Evolutionary conservation across 768 basidiomycete species (phyloP), one percentile per base, ranked within the genome.

Genomic region (Dendrothele bispora): DNA sequence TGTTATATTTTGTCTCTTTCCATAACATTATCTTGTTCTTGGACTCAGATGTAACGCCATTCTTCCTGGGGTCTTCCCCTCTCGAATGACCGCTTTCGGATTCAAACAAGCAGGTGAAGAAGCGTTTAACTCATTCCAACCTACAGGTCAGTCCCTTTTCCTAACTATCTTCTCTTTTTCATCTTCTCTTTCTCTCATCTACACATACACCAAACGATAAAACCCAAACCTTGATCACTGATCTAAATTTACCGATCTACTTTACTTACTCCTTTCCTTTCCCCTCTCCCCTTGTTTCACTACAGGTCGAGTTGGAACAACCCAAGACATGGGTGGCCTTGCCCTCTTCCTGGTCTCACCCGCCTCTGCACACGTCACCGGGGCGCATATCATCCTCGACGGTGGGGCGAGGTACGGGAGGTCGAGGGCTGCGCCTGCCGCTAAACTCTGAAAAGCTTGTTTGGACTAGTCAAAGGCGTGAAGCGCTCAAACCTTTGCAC

Each of bases 41-140:
- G n/a, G n/a, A 18, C 25, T n/a, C 52, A 90, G 86, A 46, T 88
- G 91, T 4, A 93, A 93, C 55, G 88, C 90, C 2, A 89, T 92
- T 43, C 77, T 84, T 34, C 90, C 90, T 0, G 90, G 90, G 88
- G 66, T 90, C 11, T 93, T 88, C 69, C 88, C 87, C 0, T 86
- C 85, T 38, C 90, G 86, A 69, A 91, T 93, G 89, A 91, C 90
- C 1, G 80, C 86, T 0, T 89, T 71, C 41, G 85, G 82, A 3
- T 67, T 89, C 54, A 78, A 80, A 55, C 72, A 60, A 2, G 65
- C 64, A 3, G 83, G 85, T 6, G 78, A 79, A 49, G 75, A 78
- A 20, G 66, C 57, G 7, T 75, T 88, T 49, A 72, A 70, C 30
- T 60, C 70, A 1, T 60, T 56, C 15, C 86, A 90, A 50, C 88